Evolutionary conservation across 2,329 filamentous ascomycete species (phyloP).

Genomic region (Chaetomiaceae sp.): DNA sequence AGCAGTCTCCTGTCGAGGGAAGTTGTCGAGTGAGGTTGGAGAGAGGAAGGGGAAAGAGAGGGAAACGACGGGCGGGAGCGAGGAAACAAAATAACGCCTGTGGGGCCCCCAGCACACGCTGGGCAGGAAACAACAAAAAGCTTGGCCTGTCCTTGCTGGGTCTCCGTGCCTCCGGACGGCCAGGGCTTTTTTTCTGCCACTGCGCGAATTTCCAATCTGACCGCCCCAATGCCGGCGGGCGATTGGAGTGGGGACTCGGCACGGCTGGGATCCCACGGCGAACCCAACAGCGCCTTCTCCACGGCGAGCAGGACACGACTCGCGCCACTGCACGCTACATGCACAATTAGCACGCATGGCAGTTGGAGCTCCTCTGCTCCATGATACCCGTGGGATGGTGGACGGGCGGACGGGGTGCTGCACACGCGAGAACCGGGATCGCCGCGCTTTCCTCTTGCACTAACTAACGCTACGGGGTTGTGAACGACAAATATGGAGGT

Average conservation of each 20-base stretch:
- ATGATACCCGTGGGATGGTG: no score
- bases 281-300: neutral
- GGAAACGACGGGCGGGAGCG: conserved; percentile 17
- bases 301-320: conserved; percentile 6
- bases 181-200: conserved; percentile 14
- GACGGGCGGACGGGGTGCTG: no score
- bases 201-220: conserved; percentile 17
- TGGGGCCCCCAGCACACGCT: conserved; percentile 10
- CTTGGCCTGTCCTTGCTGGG: conserved; percentile 16
- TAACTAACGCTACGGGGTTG: no score
- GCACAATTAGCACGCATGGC: neutral
- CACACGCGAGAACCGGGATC: neutral
- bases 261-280: conserved; percentile 1
- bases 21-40: conserved; percentile 24
- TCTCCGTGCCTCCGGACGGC: neutral
- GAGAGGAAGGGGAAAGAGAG: conserved; percentile 16
- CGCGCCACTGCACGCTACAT: conserved; percentile 2
- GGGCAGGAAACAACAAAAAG: conserved; percentile 15
- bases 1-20: conserved; percentile 19
- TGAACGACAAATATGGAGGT: neutral
- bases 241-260: conserved; percentile 1
- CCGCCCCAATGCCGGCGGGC: conserved; percentile 4
- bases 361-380: no score
- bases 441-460: neutral
- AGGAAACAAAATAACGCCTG: conserved; percentile 26